Conservation (phyloP, 441 rosid genomes). For the Jatropha multifida region DNA sequence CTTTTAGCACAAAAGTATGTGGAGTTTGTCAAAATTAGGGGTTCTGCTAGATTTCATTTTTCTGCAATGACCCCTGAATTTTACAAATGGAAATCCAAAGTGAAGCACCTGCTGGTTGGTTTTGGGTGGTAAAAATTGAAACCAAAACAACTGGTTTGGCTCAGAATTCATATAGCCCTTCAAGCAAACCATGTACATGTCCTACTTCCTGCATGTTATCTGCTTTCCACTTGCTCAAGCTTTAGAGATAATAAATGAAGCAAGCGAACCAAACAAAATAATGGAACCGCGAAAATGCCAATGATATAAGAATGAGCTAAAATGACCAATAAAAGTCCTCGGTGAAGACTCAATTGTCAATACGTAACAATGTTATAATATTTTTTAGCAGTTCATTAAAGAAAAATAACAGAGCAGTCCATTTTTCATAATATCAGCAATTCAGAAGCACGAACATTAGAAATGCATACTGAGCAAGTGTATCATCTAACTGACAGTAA, state of each 20-base stretch:
- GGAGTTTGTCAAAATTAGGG: too few relatives aligned
- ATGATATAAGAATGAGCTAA: not conserved
- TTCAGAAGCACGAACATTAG: not conserved
- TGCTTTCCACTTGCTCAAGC: not conserved
- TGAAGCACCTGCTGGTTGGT: too few relatives aligned
- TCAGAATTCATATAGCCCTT: not conserved
- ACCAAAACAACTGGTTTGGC: not conserved
- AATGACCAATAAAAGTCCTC: not conserved
- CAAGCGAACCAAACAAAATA: not conserved
- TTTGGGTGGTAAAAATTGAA: too few relatives aligned
- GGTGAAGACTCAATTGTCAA: constrained; percentile 6
- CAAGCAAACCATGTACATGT: not conserved
- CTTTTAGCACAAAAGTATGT: too few relatives aligned
- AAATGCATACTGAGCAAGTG: not conserved
- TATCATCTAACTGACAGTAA: not conserved
- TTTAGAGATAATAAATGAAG: not conserved
- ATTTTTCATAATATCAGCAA: not conserved
- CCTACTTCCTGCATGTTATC: not conserved
- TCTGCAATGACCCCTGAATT: too few relatives aligned
- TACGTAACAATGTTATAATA: not conserved
- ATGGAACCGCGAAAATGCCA: not conserved
- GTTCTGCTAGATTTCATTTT: too few relatives aligned
- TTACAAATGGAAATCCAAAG: too few relatives aligned
- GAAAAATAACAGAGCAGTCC: not conserved
- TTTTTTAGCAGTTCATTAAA: not conserved